phyloP scores from a whole-genome alignment of 2,329 filamentous ascomycete species.

The Chaetomiaceae sp. region DNA sequence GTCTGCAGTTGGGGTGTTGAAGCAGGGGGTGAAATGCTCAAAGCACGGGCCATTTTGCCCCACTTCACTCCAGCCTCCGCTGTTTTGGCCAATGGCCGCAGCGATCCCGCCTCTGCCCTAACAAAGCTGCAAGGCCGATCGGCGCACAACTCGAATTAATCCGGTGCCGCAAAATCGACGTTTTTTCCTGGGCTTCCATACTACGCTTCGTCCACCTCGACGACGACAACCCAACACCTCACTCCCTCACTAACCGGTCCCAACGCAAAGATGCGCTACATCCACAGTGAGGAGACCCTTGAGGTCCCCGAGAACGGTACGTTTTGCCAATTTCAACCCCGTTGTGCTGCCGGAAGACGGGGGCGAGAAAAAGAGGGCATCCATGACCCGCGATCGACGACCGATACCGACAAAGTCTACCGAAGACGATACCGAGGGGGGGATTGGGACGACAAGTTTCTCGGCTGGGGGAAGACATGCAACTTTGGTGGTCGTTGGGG shows the following conservation, averaged over 20 bases:
- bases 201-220: conserved; percentile 27
- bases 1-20: too few species aligned
- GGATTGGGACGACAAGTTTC: too few species aligned
- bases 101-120: conserved; percentile 22
- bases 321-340: conserved; percentile 39
- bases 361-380: conserved; percentile 1
- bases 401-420: background rate
- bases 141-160: conserved; percentile 31
- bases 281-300: conserved; percentile 95
- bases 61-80: conserved; percentile 16
- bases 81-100: conserved; percentile 16
- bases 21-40: too few species aligned
- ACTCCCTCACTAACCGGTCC: conserved; percentile 37
- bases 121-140: conserved; percentile 19
- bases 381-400: conserved; percentile 14
- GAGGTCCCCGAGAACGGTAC: conserved; percentile 94
- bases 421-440: too few species aligned
- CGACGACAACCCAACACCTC: conserved; percentile 27
- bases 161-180: conserved; percentile 28
- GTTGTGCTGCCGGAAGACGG: conserved; percentile 3
- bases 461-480: too few species aligned
- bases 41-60: conserved; percentile 12
- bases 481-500: too few species aligned
- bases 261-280: conserved; percentile 95
- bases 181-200: conserved; percentile 26